Conservation (phyloP, 768 basidiomycete genomes). For the Leccinum aurantiacum region DNA sequence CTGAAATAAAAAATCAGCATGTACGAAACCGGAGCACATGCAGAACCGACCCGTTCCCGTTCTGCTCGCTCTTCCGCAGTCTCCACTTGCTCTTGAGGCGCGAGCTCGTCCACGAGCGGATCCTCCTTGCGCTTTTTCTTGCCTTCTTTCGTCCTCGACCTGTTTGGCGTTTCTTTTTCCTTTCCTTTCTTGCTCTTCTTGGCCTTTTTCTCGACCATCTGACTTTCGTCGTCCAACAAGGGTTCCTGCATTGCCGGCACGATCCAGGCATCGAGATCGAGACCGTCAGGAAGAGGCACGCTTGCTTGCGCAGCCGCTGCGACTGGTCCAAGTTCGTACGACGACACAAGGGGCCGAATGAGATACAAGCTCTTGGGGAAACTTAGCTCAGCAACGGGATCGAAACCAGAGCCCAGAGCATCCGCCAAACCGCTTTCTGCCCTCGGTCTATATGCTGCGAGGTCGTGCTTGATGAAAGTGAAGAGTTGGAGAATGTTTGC, state of each 20-base stretch:
- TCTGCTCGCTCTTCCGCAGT: constrained; percentile 59
- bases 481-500: constrained; percentile 76
- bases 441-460: constrained; percentile 53
- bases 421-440: constrained; percentile 38
- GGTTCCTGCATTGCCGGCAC: constrained; percentile 54
- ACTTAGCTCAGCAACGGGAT: constrained; percentile 37
- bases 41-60: constrained; percentile 58
- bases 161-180: constrained; percentile 39
- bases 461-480: constrained; percentile 72
- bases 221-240: constrained; percentile 31
- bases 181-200: constrained; percentile 48
- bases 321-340: constrained; percentile 85
- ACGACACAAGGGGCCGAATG: constrained; percentile 72
- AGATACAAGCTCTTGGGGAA: constrained; percentile 92
- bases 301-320: constrained; percentile 76
- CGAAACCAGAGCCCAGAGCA: constrained; percentile 39
- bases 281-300: constrained; percentile 77
- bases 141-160: constrained; percentile 36
- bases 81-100: constrained; percentile 46
- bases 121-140: constrained; percentile 45
- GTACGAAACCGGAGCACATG: neutral
- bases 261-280: constrained; percentile 87
- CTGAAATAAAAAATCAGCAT: constrained; percentile 40
- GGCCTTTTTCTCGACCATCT: constrained; percentile 40
- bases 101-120: constrained; percentile 25